Evolutionary conservation across 176 grass and related monocot genomes (phyloP).

Genomic region (Themeda triandra): DNA sequence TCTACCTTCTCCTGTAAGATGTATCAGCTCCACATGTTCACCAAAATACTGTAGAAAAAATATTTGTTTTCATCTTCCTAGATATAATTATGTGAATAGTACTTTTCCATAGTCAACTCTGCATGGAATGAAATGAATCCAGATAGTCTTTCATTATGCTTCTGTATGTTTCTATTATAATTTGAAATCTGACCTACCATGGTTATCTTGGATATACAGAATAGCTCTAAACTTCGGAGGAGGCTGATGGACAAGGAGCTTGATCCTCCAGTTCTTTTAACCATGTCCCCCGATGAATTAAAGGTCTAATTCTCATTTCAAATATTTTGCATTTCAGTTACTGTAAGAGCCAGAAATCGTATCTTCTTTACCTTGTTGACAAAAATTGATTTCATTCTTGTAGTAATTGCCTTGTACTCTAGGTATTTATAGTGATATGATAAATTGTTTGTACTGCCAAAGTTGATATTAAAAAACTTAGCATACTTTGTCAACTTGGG

Average conservation of each 20-base stretch:
- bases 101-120: neutral
- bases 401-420: neutral
- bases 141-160: neutral
- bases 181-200: constrained; percentile 4
- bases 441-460: neutral
- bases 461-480: neutral
- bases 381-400: constrained; percentile 2
- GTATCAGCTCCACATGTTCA: neutral
- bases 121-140: neutral
- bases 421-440: constrained; percentile 16
- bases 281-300: constrained; percentile 87
- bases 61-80: neutral
- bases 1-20: neutral
- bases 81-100: neutral
- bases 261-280: constrained; percentile 72
- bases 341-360: neutral
- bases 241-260: constrained; percentile 85
- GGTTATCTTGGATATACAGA: constrained; percentile 55
- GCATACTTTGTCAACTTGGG: neutral
- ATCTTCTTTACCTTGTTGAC: neutral
- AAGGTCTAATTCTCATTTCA: constrained; percentile 54
- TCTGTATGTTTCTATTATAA: neutral
- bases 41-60: neutral
- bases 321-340: constrained; percentile 20
- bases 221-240: constrained; percentile 54